Evolutionary conservation across 371 early-diverging fungal species (phyloP), one percentile per base, ranked within the genome.

Genomic region (Mucor velutinosus): DNA sequence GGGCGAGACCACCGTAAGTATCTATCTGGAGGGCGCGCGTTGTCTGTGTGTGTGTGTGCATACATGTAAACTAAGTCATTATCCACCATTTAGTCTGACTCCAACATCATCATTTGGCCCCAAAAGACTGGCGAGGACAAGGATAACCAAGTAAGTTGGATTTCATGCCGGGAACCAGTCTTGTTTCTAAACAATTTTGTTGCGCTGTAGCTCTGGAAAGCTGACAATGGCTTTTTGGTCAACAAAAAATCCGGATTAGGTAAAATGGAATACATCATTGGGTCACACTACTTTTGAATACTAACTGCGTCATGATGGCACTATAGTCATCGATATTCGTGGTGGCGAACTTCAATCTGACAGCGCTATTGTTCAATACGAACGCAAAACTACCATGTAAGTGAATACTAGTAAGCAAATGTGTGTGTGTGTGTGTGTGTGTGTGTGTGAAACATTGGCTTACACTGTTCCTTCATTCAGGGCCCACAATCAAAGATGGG

Each of bases 201-300:
- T 21, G 12, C n/a, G 4, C 25, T 61, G 30, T 64, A 82, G 80
- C 75, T 83, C 35, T 83, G 83, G 83, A 76, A 73, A 56, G 60
- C 73, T 58, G 83, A 83, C 56, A 76, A 83, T 76, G 83, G 83
- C 15, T 83, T 78, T 55, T 73, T 83, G 63, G 70, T 80, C 62
- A 83, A 83, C 69, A 78, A 80, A 55, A 78, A 79, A 55, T 83
- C 83, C 12, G 73, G 73, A 14, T 69, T 83, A 45, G 83, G 83
- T 80, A n/a, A 41, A 39, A 7, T 21, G 4, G 25, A 21, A 41
- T 39, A 23, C 41, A 25, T 39, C 39, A 41, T 25, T 17, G 27
- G 27, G 60, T 60, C 41, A 58, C 21, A 14, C 37, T 33, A 37
- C 21, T 25, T 33, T 27, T 60, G 15, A 11, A 39, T 41, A 39